Evolutionary conservation across 352 stramenopile species (phyloP), one percentile per base, ranked within the genome.

Genomic region (Aphanomyces euteiches): DNA sequence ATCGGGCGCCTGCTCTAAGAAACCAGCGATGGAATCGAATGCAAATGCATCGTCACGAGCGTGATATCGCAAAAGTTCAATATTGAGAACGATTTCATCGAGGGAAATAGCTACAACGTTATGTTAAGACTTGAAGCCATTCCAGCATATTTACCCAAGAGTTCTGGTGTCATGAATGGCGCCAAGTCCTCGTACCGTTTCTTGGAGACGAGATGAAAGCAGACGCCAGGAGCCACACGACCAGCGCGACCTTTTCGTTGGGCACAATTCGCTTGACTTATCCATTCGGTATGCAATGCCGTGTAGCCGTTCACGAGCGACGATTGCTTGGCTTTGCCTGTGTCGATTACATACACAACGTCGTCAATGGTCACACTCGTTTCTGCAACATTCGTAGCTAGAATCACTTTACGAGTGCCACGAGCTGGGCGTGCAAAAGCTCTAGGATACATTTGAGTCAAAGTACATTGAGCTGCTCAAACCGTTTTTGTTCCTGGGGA

Each of bases 341-440:
- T 92, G 58, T 95, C 87, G 45, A 95, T 84, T 4, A 95, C 87
- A 65, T 96, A 96, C 8, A 93, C 90, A 34, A 99, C 92, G 67
- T 95, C 87, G 41, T 97, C 92, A n/a, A 99, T 97, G 12, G 96
- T 99, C 4, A 99, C 78, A 73, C 89, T 98, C 12, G 95, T 98
- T 78, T 99, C 96, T 5, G 95, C 95, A 57, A 99, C 98, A 73
- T 98, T 99, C 0, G 96, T 99, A 5, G 91, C 81, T 56, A 98
- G 82, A 41, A 95, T 88, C 5, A 95, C 72, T 69, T 95, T 93
- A 58, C 84, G 78, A 65, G 88, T 87, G 34, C 83, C 83, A 4
- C 71, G 70, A 5, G 81, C 77, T 2, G 86, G 81, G 17, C 79
- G 87, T 41, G 85, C 68, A 69, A 94, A 94, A 13, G 84, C 86